phyloP scores from a whole-genome alignment of 1,284 basidiomycete genomes.

The Earliella scabrosa region DNA sequence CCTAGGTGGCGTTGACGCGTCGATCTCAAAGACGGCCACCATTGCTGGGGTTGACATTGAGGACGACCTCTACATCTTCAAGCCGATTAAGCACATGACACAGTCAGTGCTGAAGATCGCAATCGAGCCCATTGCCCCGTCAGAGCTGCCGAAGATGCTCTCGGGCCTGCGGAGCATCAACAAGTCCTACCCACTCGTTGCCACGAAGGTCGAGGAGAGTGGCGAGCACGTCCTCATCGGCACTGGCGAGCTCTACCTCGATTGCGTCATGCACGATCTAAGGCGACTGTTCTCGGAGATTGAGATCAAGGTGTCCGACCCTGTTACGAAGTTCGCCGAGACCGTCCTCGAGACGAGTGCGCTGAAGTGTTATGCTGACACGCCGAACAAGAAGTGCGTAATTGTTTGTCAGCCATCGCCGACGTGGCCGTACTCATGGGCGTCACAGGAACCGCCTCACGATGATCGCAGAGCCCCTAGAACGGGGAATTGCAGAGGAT shows the following conservation, averaged over 20 bases:
- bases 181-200: conserved; percentile 94
- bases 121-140: conserved; percentile 97
- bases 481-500: conserved; percentile 92
- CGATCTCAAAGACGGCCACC: conserved; percentile 95
- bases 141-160: conserved; percentile 98
- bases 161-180: conserved; percentile 96
- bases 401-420: conserved; percentile 11
- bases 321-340: conserved; percentile 98
- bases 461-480: conserved; percentile 97
- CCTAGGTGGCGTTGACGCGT: conserved; percentile 91
- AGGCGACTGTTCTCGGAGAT: conserved; percentile 94
- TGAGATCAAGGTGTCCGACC: conserved; percentile 99
- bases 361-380: conserved; percentile 98
- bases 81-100: conserved; percentile 94
- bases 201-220: conserved; percentile 97
- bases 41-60: conserved; percentile 76
- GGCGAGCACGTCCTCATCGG: conserved; percentile 98
- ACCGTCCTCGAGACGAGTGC: conserved; percentile 98
- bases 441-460: conserved; percentile 92
- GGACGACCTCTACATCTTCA: conserved; percentile 92
- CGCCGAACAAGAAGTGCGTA: conserved; percentile 95
- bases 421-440: conserved; percentile 10
- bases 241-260: conserved; percentile 96
- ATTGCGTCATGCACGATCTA: conserved; percentile 97
- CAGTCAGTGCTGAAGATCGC: conserved; percentile 98